Evolutionary conservation across 1,284 basidiomycete species (phyloP).

Genomic region (Tetrapyrgos nigripes): DNA sequence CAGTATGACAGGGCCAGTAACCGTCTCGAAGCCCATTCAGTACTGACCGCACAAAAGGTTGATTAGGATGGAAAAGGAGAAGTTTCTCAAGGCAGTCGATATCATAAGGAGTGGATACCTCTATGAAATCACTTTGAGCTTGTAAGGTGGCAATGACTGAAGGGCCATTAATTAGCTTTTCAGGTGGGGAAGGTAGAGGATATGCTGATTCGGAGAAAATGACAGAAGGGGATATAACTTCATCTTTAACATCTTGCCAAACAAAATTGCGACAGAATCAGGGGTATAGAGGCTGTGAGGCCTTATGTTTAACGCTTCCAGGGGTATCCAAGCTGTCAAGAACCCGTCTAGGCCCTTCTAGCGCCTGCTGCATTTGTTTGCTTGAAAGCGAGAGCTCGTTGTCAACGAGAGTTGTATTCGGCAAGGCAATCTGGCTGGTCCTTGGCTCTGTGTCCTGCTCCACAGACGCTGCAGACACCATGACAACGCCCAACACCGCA

Average conservation of each 20-base stretch:
- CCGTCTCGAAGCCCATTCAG: constrained; percentile 25
- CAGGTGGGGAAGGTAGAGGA: constrained; percentile 24
- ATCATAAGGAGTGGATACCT: constrained; percentile 19
- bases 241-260: neutral
- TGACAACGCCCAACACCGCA: constrained; percentile 22
- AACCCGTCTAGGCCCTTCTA: constrained; percentile 8
- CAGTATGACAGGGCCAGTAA: constrained; percentile 31
- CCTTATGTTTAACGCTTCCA: no score
- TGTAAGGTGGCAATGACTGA: neutral
- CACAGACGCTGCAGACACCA: constrained; percentile 25
- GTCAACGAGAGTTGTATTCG: no score
- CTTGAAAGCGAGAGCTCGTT: neutral
- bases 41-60: constrained; percentile 29
- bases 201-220: constrained; percentile 16
- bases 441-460: constrained; percentile 23
- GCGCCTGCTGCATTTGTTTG: constrained; percentile 3
- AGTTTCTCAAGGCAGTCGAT: constrained; percentile 20
- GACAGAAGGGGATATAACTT: constrained; percentile 16
- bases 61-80: constrained; percentile 30
- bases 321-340: no score
- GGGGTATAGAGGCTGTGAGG: no score
- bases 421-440: no score
- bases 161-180: constrained; percentile 19
- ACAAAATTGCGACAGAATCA: neutral
- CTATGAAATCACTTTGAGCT: neutral